Conservation (phyloP, 2,329 filamentous ascomycete species). For the Ceratocystis destructans region DNA sequence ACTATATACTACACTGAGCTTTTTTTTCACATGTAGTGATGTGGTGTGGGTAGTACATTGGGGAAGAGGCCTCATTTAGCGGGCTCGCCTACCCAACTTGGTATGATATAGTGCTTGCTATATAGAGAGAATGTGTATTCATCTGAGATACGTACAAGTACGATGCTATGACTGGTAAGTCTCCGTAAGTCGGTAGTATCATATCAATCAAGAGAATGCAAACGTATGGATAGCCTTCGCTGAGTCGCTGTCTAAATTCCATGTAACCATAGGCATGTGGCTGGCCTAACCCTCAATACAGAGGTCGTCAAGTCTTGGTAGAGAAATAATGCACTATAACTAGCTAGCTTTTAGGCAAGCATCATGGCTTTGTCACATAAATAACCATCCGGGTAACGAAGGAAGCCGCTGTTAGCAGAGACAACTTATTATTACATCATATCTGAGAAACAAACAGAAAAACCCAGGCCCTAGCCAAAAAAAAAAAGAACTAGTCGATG, state of each 20-base stretch:
- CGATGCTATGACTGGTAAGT: background rate
- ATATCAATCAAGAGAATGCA: background rate
- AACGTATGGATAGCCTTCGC: background rate
- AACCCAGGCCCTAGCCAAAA: background rate
- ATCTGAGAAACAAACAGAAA: conserved; percentile 3
- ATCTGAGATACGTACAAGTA: too few relatives aligned
- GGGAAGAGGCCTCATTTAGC: background rate
- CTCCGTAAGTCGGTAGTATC: background rate
- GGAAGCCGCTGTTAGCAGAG: background rate
- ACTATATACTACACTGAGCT: background rate
- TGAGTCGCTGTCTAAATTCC: background rate
- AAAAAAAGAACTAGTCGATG: background rate
- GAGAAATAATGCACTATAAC: background rate
- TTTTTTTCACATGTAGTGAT: background rate
- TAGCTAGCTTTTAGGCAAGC: background rate
- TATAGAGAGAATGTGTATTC: background rate
- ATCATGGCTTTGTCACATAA: background rate
- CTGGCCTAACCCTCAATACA: background rate
- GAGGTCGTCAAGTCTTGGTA: background rate
- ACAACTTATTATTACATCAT: conserved; percentile 1
- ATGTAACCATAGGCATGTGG: background rate
- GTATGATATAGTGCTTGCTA: background rate
- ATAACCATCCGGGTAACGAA: background rate
- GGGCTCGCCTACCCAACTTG: background rate
- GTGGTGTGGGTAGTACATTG: background rate